These are phyloP conservation scores for Vickermania spadyakhi DNA, from an alignment of 208 protist genomes.

Conservation along the genomic window DNA sequence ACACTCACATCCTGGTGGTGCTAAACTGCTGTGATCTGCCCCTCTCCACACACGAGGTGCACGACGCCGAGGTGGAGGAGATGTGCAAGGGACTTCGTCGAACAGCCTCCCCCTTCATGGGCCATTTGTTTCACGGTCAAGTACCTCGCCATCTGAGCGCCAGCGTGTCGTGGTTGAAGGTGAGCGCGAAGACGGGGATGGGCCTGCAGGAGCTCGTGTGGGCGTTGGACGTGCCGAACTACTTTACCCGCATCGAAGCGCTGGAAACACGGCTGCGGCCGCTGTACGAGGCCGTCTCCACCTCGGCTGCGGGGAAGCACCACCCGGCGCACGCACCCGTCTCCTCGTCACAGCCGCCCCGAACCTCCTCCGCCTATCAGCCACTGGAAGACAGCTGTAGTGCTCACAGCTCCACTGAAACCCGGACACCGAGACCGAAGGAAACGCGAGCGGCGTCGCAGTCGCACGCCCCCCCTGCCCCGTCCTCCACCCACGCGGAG, in stretches of 20 bases:
- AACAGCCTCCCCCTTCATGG: slow-evolving; percentile 36
- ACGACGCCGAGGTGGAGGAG: slow-evolving; percentile 28
- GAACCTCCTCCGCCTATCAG: too few relatives aligned
- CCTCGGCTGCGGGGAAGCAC: too few relatives aligned
- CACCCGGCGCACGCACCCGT: too few relatives aligned
- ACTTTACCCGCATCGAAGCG: slow-evolving; percentile 27
- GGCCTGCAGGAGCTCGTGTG: slow-evolving; percentile 34
- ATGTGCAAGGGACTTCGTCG: slow-evolving; percentile 25
- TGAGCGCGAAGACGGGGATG: slow-evolving; percentile 34
- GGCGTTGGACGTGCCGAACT: slow-evolving; percentile 53
- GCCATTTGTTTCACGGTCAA: slow-evolving; percentile 21
- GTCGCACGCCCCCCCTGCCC: too few relatives aligned
- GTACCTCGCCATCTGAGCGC: slow-evolving; percentile 30
- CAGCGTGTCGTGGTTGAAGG: slow-evolving; percentile 26
- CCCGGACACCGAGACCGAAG: too few relatives aligned
- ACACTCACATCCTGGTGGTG: slow-evolving; percentile 44
- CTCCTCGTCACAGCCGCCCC: too few relatives aligned
- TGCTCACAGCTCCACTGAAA: too few relatives aligned
- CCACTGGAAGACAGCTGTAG: too few relatives aligned
- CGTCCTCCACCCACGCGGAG: too few relatives aligned
- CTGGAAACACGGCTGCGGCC: slow-evolving; percentile 31
- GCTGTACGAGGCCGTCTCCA: slow-evolving; percentile 7
- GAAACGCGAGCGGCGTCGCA: too few relatives aligned
- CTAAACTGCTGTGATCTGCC: slow-evolving; percentile 52
- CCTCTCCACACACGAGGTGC: slow-evolving; percentile 17